Base-by-base conservation (phyloP, 768 basidiomycete species). In the Suillus tomentosus region DNA sequence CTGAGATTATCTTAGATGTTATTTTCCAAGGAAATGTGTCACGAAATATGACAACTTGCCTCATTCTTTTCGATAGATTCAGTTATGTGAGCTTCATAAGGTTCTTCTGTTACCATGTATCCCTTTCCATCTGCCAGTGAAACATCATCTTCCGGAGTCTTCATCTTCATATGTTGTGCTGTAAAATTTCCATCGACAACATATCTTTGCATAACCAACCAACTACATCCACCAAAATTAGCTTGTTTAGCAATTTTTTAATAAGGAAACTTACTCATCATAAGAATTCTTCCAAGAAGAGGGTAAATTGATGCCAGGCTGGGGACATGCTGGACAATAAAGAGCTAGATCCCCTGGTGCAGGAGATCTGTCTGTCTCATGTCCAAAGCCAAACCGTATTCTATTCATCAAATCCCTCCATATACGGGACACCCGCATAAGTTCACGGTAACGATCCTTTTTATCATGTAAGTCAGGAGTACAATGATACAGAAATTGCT, bases 121-220 rank as follows among this genome's bases (percentile, higher is more conserved):
- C 34, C 34, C 3, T 27, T 27, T 27, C 27, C 27, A 3, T 27
- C 27, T 27, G 27, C 27, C 3, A 27, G 27, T 27, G 27, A 64
- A 3, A 72, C 66, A 66, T 72, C 69, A 42, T 65, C 62, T 10
- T 53, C 45, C 15, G 61, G 58, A 7, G 43, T 48, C 47, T 68
- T 68, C 62, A 67, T 65, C 39, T 61, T 63, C 40, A 68, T 31
- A 24, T 61, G 59, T 37, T 60, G 58, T 1, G 40, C 57, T 40
- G 34, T 31, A 36, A 64, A 60, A 61, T 64, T 64, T 24, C 63
- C 48, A 51, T 64, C 48, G 6, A 60, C 58, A 3, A 61, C 48
- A 60, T 48, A 57, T 47, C 31, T 43, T n/a, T 31, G 34, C 55
- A 39, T 58, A 19, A 57, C 56, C 19, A 47, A 24, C 62, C 62